Evolutionary conservation across 176 grass and related monocot species (phyloP).

Genomic region (Olyra latifolia): DNA sequence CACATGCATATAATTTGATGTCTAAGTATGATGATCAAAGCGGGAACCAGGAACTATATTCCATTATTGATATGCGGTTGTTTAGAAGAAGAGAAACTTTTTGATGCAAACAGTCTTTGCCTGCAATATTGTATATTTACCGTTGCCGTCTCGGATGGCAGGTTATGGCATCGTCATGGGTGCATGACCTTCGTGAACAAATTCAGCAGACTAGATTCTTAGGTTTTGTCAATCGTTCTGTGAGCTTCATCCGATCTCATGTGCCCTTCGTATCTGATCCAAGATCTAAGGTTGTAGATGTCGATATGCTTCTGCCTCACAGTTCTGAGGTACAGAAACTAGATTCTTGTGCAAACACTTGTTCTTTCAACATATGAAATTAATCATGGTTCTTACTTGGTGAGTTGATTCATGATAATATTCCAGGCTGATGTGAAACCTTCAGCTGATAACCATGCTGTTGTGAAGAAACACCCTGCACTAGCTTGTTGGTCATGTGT

Average conservation of each 20-base stretch:
- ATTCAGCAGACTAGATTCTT: constrained; percentile 84
- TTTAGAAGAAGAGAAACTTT: background rate
- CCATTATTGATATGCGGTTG: background rate
- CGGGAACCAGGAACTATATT: background rate
- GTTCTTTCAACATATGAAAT: constrained; percentile 2
- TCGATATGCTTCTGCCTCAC: constrained; percentile 49
- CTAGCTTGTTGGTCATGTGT: constrained; percentile 56
- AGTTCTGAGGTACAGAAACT: constrained; percentile 39
- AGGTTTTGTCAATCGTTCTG: constrained; percentile 67
- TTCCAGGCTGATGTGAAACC: constrained; percentile 37
- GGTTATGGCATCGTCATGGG: constrained; percentile 76
- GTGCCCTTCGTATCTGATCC: constrained; percentile 65
- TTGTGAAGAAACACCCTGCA: constrained; percentile 34
- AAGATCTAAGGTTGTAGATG: constrained; percentile 76
- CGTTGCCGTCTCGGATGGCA: constrained; percentile 25
- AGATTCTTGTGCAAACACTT: constrained; percentile 26
- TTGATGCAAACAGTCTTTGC: background rate
- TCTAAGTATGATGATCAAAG: constrained; percentile 22
- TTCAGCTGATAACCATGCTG: constrained; percentile 15
- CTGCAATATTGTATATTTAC: constrained; percentile 27
- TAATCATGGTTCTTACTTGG: background rate
- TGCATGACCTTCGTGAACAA: constrained; percentile 68
- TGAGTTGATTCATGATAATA: background rate
- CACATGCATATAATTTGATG: background rate
- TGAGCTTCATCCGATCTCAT: constrained; percentile 73